Base-by-base conservation (phyloP, 257 asterid species). In the Solanum habrochaites region DNA sequence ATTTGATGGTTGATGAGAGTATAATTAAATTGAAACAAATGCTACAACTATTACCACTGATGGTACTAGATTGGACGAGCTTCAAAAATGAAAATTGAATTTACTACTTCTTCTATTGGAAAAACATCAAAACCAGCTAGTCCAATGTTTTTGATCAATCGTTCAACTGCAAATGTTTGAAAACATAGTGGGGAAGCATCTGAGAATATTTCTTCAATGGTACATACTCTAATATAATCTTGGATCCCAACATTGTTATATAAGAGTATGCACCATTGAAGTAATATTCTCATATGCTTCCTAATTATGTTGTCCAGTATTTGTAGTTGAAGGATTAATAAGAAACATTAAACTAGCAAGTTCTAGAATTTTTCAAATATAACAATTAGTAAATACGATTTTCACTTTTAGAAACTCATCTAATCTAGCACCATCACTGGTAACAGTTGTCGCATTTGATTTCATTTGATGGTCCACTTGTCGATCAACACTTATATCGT, bases 111-210 rank as follows among this genome's bases (percentile, higher is more conserved):
- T 5, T 37, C 7, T 37, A 37, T 37, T 6, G 7, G 39, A 37
- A 88, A 83, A 75, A 90, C 87, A 71, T 93, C 66, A 62, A 94
- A 90, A 87, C 90, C 94, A 70, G 90, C 90, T 56, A 95, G 95
- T 71, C 93, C 97, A 58, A 90, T 85, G 71, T 85, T 91, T 45
- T 75, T 89, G 60, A 80, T 83, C 85, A 90, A 87, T 83, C 89
- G 72, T 89, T 83, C 93, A 21, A 37, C 39, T 37, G 7, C 7
- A 37, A 37, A 37, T 37, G 39, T 37, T 37, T 7, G 7, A 37
- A 1, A 88, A 39, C 88, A 90, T 78, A 90, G 93, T 31, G 93
- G 91, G 88, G 94, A 92, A 90, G 72, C 87, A 58, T 87, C 45
- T 78, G 92, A 90, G 86, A 89, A 92, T 87, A 85, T 86, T 82